phyloP scores from a whole-genome alignment of 1,284 basidiomycete species.

The Termitomyces sp. region DNA sequence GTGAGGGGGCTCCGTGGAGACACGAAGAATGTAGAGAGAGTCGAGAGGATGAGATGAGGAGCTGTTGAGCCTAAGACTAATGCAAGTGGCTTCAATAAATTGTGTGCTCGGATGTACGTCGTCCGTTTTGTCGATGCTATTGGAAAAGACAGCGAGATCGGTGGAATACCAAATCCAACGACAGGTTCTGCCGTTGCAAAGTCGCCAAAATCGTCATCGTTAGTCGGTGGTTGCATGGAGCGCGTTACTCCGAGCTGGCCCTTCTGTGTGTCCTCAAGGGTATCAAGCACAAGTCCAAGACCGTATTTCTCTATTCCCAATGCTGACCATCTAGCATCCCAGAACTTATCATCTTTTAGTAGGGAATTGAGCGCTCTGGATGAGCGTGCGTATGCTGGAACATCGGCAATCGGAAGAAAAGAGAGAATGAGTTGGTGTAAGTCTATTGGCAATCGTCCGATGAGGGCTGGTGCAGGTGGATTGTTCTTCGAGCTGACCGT shows the following conservation, averaged over 20 bases:
- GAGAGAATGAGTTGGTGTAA: slow-evolving; percentile 71
- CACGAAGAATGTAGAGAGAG: slow-evolving; percentile 35
- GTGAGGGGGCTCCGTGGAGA: not conserved
- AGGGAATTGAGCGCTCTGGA: slow-evolving; percentile 63
- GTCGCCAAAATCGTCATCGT: slow-evolving; percentile 84
- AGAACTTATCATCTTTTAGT: slow-evolving; percentile 67
- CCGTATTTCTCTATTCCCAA: slow-evolving; percentile 48
- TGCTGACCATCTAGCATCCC: slow-evolving; percentile 67
- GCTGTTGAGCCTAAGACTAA: slow-evolving; percentile 51
- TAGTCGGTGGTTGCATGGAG: slow-evolving; percentile 45
- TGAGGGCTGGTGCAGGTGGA: slow-evolving; percentile 33
- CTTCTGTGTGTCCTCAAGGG: slow-evolving; percentile 47
- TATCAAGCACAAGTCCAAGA: slow-evolving; percentile 52
- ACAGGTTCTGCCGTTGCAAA: slow-evolving; percentile 51
- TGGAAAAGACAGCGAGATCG: slow-evolving; percentile 16
- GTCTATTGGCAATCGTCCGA: slow-evolving; percentile 76
- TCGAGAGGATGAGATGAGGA: slow-evolving; percentile 52
- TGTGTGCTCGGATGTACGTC: slow-evolving; percentile 60
- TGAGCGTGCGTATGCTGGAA: slow-evolving; percentile 68
- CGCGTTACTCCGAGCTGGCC: slow-evolving; percentile 34
- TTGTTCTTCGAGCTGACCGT: slow-evolving; percentile 2
- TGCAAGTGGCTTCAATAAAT: slow-evolving; percentile 56
- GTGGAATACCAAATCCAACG: slow-evolving; percentile 46
- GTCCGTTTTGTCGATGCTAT: slow-evolving; percentile 32
- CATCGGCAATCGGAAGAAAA: slow-evolving; percentile 72